Evolutionary conservation across 306 rosid genomes (phyloP).

Genomic region (Phaseolus lunatus): DNA sequence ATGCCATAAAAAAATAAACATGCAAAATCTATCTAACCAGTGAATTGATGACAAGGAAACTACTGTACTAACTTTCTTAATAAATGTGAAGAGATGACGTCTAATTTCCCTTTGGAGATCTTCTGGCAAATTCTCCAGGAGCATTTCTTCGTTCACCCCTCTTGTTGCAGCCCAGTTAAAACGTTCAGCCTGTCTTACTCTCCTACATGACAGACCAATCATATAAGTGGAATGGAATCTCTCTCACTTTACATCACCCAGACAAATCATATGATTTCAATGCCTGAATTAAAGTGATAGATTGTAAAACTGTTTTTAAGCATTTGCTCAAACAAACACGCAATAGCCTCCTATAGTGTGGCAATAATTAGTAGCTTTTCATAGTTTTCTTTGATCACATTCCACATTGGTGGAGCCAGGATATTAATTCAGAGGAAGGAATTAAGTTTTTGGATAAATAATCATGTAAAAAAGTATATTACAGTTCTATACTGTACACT

Average conservation of each 20-base stretch:
- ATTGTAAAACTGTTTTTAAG: background rate
- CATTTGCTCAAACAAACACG: background rate
- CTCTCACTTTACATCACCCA: background rate
- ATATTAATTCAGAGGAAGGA: conserved; percentile 19
- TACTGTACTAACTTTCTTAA: conserved; percentile 39
- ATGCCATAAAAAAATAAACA: background rate
- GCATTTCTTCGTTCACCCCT: conserved; percentile 88
- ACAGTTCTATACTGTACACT: background rate
- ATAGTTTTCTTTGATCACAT: background rate
- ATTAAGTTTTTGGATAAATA: background rate
- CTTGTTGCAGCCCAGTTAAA: conserved; percentile 90
- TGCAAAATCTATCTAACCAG: background rate
- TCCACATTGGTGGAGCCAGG: background rate
- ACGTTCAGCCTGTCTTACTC: conserved; percentile 77
- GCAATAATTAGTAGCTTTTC: conserved; percentile 3
- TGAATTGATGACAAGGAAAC: background rate
- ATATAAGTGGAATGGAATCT: conserved; percentile 21
- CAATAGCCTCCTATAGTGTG: background rate
- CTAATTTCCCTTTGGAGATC: conserved; percentile 83
- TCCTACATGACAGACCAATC: conserved; percentile 58
- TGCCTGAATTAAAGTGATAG: background rate
- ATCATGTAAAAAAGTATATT: background rate
- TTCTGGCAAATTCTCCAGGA: conserved; percentile 81
- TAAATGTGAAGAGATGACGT: conserved; percentile 68
- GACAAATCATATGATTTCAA: background rate